Base-by-base conservation (phyloP, 768 basidiomycete species). In the Cystobasidium onofrii region DNA sequence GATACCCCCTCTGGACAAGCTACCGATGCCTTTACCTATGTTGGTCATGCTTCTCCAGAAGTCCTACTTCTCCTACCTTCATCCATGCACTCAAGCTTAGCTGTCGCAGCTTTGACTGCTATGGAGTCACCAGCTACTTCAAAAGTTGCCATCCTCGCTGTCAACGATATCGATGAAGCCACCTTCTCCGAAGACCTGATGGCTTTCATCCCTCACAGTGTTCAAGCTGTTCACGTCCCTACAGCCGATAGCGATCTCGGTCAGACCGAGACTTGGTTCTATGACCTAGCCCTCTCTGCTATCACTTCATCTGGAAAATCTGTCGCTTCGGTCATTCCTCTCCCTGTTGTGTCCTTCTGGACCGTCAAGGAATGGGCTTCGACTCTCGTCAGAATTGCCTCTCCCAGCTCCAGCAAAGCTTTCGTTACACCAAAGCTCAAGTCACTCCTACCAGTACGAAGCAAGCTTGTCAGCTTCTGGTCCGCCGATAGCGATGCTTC, bases 211-310 rank as follows among this genome's bases (percentile, higher is more conserved):
- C 62, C 65, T 17, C 17, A 29, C 13, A 86, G 88, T 1, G 84
- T 85, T 60, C 81, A 85, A 43, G 83, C 84, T 29, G 84, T 86
- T 0, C 87, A 87, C 77, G 89, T 90, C 0, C 82, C 82, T 17
- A 83, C 93, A 25, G 90, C 88, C 76, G 82, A 85, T n/a, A 88
- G 91, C 76, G 88, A 91, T 44, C 86, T 90, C 76, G 83, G 86
- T 15, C 39, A 34, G 15, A 17, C 64, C 44, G 83, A 85, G 20
- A 75, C 74, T 39, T 50, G 64, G 29, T 61, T 78, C 60, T 76
- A 80, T 71, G 44, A 74, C 10, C 74, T 74, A 15, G 76, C 79
- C 44, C 71, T 75, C 43, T 43, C 74, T 6, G 66, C 81, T 66
- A 54, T 76, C 70, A 77, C 80, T 72, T 77, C 74, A 76, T 75